Evolutionary conservation across 2,329 filamentous ascomycete genomes (phyloP).

Genomic region (Leptoxyphium fumago): DNA sequence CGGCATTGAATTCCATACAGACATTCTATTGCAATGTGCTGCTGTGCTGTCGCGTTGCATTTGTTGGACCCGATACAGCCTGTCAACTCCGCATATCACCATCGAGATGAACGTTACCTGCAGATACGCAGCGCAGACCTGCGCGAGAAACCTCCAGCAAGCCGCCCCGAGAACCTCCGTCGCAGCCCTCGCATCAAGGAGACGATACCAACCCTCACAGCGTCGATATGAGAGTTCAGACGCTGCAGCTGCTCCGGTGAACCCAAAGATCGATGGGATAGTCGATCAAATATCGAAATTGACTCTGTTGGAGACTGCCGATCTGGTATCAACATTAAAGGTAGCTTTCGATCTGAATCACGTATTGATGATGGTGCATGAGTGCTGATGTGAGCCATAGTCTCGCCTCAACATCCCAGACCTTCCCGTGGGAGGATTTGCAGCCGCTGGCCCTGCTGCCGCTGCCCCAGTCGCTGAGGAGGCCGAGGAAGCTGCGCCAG

Average conservation of each 20-base stretch:
- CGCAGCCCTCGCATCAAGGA: slow-evolving; percentile 2
- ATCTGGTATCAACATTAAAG: slow-evolving; percentile 89
- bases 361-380: slow-evolving; percentile 1
- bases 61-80: too few relatives aligned
- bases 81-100: neutral
- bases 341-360: slow-evolving; percentile 32
- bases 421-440: slow-evolving; percentile 84
- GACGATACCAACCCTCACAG: slow-evolving; percentile 10
- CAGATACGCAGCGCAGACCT: neutral
- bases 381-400: slow-evolving; percentile 31
- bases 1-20: neutral
- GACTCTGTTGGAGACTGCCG: slow-evolving; percentile 92
- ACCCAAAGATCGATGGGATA: slow-evolving; percentile 86
- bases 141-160: slow-evolving; percentile 8
- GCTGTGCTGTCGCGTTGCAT: too few relatives aligned
- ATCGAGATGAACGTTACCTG: neutral
- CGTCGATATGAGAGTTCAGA: slow-evolving; percentile 85
- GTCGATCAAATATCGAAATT: slow-evolving; percentile 98
- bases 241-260: slow-evolving; percentile 38
- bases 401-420: slow-evolving; percentile 94
- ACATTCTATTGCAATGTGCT: neutral
- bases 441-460: slow-evolving; percentile 46
- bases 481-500: slow-evolving; percentile 78
- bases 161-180: slow-evolving; percentile 26
- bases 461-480: slow-evolving; percentile 47